Base-by-base conservation (phyloP, 768 basidiomycete genomes). In the Naematelia aurantialba region DNA sequence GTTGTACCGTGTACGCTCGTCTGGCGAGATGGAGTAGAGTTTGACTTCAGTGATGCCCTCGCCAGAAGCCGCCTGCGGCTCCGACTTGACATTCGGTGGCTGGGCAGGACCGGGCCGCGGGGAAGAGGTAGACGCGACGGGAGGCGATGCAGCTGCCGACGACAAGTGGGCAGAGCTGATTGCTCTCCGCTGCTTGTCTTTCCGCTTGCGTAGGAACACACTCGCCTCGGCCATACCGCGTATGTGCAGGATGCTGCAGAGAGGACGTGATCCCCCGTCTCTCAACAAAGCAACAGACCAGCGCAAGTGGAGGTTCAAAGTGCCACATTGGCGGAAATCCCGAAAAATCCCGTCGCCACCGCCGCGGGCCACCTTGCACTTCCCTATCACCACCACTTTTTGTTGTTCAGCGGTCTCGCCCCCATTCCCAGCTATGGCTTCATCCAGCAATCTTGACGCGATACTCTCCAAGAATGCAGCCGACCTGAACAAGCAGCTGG, bases 131-230 rank as follows among this genome's bases (percentile, higher is more conserved):
- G 34, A 39, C 34, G 34, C 34, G 8, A 39, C 34, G 4, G 13
- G 34, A 52, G 29, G 34, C 49, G 57, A 52, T 29, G 19, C 34
- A 19, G 57, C 34, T 8, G 34, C 27, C 17, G 51, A 58, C 53
- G 53, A 14, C 45, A 45, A 17, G 56, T 53, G 34, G 17, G 17
- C 34, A 17, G 34, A 39, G 17, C 34, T 44, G 29, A 42, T 4
- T 26, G n/a, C 22, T 2, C 58, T 48, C 17, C 68, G 62, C 0
- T 60, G 53, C 57, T 69, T 72, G 55, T 67, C 70, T 45, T 66
- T 69, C 44, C 66, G 56, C 60, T 69, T 69, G n/a, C 68, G 55
- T 12, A 72, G 65, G 66, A 72, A 67, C n/a, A 62, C 34, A n/a
- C 56, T 45, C 8, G 58, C 66, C 29, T 69, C 68, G n/a, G 62